Evolutionary conservation across 2,329 filamentous ascomycete species (phyloP), one percentile per base, ranked within the genome.

Genomic region (Leptoxyphium fumago): DNA sequence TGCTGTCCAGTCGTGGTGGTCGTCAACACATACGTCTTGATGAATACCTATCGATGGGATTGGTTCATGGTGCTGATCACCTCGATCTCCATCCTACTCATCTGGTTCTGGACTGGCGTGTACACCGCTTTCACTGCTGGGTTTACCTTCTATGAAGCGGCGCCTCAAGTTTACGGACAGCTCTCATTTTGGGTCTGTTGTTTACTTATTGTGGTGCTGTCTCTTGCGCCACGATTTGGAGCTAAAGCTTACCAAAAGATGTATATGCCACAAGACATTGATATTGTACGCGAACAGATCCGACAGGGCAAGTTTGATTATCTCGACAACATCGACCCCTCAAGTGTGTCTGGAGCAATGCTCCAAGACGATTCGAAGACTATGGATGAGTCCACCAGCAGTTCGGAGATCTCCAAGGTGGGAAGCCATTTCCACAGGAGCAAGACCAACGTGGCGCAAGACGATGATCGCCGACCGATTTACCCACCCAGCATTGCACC

Each of bases 11-110:
- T 85, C 6, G 80, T 98, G 46, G 68, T 94, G 52, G 81, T 85
- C 36, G 93, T 94, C 70, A 98, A 98, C 64, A 69, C 81, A 46
- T 98, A 96, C 68, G 85, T 98, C 53, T 70, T 98, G 51, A 79
- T 96, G 68, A 98, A 98, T 65, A 93, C 84, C 1, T 96, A 94
- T 64, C 78, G 89, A 48, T 98, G 91, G 91, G 91, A 98, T 62
- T 98, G 89, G 89, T 71, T 98, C 56, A 93, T 93, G 66, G 65
- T 88, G 17, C 69, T 94, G 46, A 81, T 95, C 49, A 82, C 93
- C 42, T 65, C 66, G 18, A 74, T 96, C 62, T 94, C 87, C 65
- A 82, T 83, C 49, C 62, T 96, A 28, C 76, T 95, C 55, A 77
- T 96, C 58, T 98, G 87, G 71, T 82, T 94, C 68, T 96, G 91